Base-by-base conservation (phyloP, 352 stramenopile species). In the Phytopythium boreale region DNA sequence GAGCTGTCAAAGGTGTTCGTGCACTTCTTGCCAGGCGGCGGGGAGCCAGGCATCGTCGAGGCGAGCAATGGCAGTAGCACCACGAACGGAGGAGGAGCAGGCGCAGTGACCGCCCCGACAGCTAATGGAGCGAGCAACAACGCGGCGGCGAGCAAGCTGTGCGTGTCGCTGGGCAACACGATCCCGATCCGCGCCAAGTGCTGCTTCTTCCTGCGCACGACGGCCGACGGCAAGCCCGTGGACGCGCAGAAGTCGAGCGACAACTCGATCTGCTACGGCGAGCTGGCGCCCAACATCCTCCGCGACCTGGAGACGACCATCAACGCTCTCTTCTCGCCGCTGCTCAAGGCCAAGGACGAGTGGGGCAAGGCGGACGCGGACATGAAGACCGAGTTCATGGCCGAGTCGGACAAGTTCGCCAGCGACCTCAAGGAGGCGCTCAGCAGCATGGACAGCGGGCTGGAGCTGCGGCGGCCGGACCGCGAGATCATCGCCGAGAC, bases 281-380 rank as follows among this genome's bases (percentile, higher is more conserved):
- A 96, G 56, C 64, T 96, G 26, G 85, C 82, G 9, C 84, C 87
- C 0, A 94, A 96, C 34, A 90, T 96, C 61, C 59, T 97, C 3
- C 66, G 87, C 9, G 83, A 93, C 37, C 69, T 95, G 2, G 87
- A 94, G 62, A 90, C 80, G 24, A 93, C 84, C 39, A 89, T 94
- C 72, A 91, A 69, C 24, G 69, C 70, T 70, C 82, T 97, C 14
- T 99, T 98, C 66, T 86, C 80, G 59, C 95, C 96, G 20, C 70
- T 99, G 8, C 79, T 99, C 47, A 96, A 97, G 56, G 78, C 88
- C 47, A 98, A 96, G 29, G 87, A 96, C 34, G 93, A 98, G 72
- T 99, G 97, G 97, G 97, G 97, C 3, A 97, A 98, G 66, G 92
- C 96, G 2, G 95, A 98, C 64, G 61, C 88, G 8, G 94, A 98